Base-by-base conservation (phyloP, 805 yeast species). In the Candida adriatica region DNA sequence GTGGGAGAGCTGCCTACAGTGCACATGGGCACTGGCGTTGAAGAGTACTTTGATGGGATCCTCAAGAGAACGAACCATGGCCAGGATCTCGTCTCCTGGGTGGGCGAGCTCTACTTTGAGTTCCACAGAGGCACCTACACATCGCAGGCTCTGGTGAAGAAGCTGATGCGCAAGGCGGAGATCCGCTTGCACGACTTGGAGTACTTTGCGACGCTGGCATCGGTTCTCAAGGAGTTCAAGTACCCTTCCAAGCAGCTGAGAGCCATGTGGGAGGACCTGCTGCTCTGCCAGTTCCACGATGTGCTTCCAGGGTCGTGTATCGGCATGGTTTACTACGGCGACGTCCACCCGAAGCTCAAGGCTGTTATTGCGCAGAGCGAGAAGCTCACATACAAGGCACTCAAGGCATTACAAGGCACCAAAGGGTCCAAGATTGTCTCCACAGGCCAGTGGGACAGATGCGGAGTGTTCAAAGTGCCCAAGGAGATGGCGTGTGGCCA, bases 71-170 rank as follows among this genome's bases (percentile, higher is more conserved):
- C 95, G 2, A 56, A 79, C 33, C 56, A 75, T 29, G 96, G 95
- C 23, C 52, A 60, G 22, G 64, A 61, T 7, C 67, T 90, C 27
- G 95, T 94, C 6, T 66, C 86, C 9, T 90, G 97, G 96, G 70
- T 72, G 23, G 97, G 98, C 27, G 98, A 90, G 56, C 70, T 90
- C 33, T 90, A 90, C 58, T 71, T 90, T 48, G 98, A 90, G 59
- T 87, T 81, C 61, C 98, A 90, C 56, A 76, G 98, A 52, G 98
- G 98, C 32, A 92, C 97, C 1, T 90, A 90, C 57, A 92, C 98
- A 4, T 75, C 95, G 1, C 98, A 90, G 55, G 94, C 96, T 0
- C 73, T 75, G 37, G 81, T 84, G 24, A 90, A 90, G 61, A 74
- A 75, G 48, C 70, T 75, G 49, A 84, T 87, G 76, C 70, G 98